phyloP scores from a whole-genome alignment of 768 basidiomycete species.

The Suillus luteus region DNA sequence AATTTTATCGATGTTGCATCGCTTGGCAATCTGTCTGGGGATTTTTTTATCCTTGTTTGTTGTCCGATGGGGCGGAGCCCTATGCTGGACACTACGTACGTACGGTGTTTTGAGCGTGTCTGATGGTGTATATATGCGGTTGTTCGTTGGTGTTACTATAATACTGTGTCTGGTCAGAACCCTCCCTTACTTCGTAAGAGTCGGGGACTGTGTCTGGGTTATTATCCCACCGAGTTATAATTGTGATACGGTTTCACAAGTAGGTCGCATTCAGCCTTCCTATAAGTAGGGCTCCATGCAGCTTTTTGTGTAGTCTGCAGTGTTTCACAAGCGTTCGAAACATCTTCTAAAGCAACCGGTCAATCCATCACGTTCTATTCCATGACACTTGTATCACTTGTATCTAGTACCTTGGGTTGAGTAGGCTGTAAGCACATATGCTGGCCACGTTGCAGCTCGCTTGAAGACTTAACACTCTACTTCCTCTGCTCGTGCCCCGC shows the following conservation, averaged over 20 bases:
- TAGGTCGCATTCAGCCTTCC: no score
- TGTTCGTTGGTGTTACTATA: no score
- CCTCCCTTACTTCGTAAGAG: no score
- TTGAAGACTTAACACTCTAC: no score
- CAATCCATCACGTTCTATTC: conserved; percentile 12
- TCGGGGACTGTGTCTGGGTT: background rate
- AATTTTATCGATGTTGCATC: background rate
- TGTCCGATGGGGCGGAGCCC: no score
- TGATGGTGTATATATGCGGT: no score
- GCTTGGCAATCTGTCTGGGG: background rate
- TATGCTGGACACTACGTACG: no score
- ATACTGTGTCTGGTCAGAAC: background rate
- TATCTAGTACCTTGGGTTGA: conserved; percentile 7
- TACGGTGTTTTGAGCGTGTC: no score
- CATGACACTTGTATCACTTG: conserved; percentile 9
- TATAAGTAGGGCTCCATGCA: background rate
- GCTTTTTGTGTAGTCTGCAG: conserved; percentile 4
- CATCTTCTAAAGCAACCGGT: conserved; percentile 10
- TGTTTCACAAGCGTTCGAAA: conserved; percentile 7
- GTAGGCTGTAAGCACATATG: no score
- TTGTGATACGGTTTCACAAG: conserved; percentile 11
- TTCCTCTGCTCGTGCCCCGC: no score
- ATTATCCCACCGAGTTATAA: background rate
- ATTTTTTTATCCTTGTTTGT: background rate
- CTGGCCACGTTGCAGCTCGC: no score